Percentiles rank a stretch among this genome's conserved stretches.
Evolutionary conservation across 202 grass and related monocot species (phyloP).

Genomic region (Brachypodium distachyon): DNA sequence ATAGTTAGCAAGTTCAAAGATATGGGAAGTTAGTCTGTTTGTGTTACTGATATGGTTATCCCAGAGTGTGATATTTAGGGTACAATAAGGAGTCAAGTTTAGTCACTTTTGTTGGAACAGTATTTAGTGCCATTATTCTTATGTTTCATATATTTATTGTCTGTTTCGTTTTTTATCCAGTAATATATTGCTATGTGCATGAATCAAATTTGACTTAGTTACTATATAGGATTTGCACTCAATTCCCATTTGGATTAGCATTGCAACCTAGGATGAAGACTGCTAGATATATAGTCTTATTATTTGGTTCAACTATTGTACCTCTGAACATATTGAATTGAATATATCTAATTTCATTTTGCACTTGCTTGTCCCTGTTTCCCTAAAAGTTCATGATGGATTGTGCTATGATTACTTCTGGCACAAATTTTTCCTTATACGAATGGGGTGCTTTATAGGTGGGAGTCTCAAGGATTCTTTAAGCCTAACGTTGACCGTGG

Average conservation of each 20-base stretch:
- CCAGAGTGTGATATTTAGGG: not conserved
- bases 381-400: too few species aligned
- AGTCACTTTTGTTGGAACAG: too few species aligned
- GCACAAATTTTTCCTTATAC: not conserved
- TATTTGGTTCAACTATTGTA: not conserved
- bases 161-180: too few species aligned
- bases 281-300: not conserved
- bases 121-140: not conserved
- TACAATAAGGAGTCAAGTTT: not conserved
- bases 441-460: slow-evolving; percentile 43
- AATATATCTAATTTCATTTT: not conserved
- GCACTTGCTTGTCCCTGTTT: not conserved
- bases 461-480: slow-evolving; percentile 94
- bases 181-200: not conserved
- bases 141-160: not conserved
- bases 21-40: not conserved
- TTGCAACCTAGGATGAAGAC: not conserved
- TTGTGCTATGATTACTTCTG: too few species aligned
- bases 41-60: not conserved
- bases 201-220: not conserved
- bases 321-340: not conserved
- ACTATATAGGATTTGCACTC: not conserved
- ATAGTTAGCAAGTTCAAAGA: not conserved
- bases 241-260: not conserved
- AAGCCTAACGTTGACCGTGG: slow-evolving; percentile 71